These are phyloP conservation scores for Crithidia acanthocephali DNA, from an alignment of 208 protist species.

Conservation along the genomic window DNA sequence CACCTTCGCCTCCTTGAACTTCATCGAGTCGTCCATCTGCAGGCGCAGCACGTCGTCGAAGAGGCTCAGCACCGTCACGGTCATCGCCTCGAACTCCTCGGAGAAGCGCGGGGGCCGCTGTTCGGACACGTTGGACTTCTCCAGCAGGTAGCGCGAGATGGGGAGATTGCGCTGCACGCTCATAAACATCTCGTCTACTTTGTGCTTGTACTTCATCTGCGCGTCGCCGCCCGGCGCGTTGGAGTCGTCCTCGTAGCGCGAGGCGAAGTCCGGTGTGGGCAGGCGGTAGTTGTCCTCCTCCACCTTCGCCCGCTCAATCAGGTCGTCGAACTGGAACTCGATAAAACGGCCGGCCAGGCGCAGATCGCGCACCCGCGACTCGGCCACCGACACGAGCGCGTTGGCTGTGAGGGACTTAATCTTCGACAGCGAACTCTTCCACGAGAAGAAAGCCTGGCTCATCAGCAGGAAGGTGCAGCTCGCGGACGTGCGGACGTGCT, in stretches of 20 bases:
- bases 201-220: conserved; percentile 61
- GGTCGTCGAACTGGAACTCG: conserved; percentile 81
- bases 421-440: conserved; percentile 73
- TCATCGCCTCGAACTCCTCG: conserved; percentile 76
- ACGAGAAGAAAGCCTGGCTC: conserved; percentile 77
- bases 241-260: conserved; percentile 68
- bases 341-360: conserved; percentile 85
- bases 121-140: conserved; percentile 37
- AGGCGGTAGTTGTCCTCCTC: conserved; percentile 56
- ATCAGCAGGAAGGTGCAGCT: conserved; percentile 75
- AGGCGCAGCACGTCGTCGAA: conserved; percentile 86
- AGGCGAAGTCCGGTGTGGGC: conserved; percentile 46
- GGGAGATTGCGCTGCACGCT: conserved; percentile 67
- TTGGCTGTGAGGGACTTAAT: conserved; percentile 82
- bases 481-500: conserved; percentile 73
- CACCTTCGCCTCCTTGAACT: conserved; percentile 79
- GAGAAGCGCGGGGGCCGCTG: conserved; percentile 57
- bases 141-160: conserved; percentile 65
- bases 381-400: conserved; percentile 81
- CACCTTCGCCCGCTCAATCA: conserved; percentile 62
- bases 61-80: conserved; percentile 69
- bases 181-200: conserved; percentile 50
- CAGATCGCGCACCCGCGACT: conserved; percentile 79
- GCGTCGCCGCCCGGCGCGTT: conserved; percentile 59
- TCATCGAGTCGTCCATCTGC: conserved; percentile 77